A percentile compares a stretch with the other conserved stretches of the same genome.
Evolutionary conservation across 1,139 yeast species (phyloP).

Genomic region (Suhomyces yuchorum): DNA sequence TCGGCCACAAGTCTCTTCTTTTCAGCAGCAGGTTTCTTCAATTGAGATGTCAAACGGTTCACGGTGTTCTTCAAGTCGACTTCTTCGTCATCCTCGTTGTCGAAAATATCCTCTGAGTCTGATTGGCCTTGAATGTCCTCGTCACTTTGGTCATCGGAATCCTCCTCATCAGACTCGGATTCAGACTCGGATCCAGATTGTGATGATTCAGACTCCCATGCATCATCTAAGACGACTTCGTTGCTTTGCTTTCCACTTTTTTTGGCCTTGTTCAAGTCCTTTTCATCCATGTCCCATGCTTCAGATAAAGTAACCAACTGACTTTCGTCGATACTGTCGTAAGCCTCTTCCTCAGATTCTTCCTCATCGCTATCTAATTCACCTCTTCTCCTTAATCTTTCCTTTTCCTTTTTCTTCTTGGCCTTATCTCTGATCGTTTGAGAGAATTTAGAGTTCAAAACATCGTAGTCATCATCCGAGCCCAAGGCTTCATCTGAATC

Average conservation of each 20-base stretch:
- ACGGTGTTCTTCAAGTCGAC: slow-evolving; percentile 41
- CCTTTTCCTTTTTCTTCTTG: slow-evolving; percentile 37
- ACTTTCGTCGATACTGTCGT: slow-evolving; percentile 65
- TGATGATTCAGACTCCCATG: slow-evolving; percentile 33
- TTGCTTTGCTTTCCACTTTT: slow-evolving; percentile 19
- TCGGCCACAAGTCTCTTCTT: slow-evolving; percentile 50
- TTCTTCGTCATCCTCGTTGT: slow-evolving; percentile 26
- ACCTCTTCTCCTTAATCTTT: slow-evolving; percentile 23
- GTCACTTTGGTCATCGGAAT: slow-evolving; percentile 16
- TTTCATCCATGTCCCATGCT: slow-evolving; percentile 85
- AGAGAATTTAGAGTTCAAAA: slow-evolving; percentile 65
- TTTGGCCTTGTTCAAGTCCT: slow-evolving; percentile 36
- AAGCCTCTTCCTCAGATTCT: slow-evolving; percentile 42
- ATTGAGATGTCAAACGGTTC: slow-evolving; percentile 29
- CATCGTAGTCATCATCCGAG: slow-evolving; percentile 73
- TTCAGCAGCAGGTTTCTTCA: slow-evolving; percentile 38
- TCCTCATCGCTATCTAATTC: slow-evolving; percentile 17
- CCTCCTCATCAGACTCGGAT: slow-evolving; percentile 22
- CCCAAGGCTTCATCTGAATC: slow-evolving; percentile 80
- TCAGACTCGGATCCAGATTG: slow-evolving; percentile 13
- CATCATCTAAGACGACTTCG: slow-evolving; percentile 47
- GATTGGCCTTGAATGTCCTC: slow-evolving; percentile 19
- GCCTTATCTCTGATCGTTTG: slow-evolving; percentile 64
- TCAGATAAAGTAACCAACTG: slow-evolving; percentile 77
- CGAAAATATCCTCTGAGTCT: slow-evolving; percentile 21